phyloP scores from a whole-genome alignment of 2,329 filamentous ascomycete genomes.

The Aspergillus tubingensis region DNA sequence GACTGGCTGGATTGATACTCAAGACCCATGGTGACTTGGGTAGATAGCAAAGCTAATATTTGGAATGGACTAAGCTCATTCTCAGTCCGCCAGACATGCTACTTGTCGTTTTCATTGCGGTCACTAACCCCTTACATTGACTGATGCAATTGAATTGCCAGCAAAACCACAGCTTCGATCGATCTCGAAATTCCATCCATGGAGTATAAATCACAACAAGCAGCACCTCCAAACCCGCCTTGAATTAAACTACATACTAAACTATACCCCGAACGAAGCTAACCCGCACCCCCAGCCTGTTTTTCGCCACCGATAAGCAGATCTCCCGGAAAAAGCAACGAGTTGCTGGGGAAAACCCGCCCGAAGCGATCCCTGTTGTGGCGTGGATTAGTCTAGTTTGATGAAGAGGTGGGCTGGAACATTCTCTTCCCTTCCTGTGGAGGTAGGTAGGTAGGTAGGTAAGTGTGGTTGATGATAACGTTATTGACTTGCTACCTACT shows the following conservation, averaged over 20 bases:
- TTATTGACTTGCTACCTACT: no score
- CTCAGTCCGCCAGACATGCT: not conserved
- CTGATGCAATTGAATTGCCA: not conserved
- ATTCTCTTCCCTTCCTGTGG: constrained; percentile 8
- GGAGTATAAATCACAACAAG: not conserved
- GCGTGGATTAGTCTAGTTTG: not conserved
- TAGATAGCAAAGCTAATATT: not conserved
- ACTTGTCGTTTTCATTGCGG: not conserved
- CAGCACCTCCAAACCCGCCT: not conserved
- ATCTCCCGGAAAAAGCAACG: not conserved
- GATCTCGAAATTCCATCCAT: no score
- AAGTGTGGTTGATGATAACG: no score
- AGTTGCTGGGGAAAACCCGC: not conserved
- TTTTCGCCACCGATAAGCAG: not conserved
- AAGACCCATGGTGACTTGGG: not conserved
- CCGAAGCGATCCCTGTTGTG: not conserved
- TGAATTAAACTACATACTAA: not conserved
- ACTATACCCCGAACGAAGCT: not conserved
- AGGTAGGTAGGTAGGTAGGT: no score
- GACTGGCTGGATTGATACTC: constrained; percentile 6
- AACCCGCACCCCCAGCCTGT: not conserved
- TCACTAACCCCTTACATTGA: not conserved
- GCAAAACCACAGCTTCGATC: not conserved
- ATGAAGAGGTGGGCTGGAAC: not conserved
- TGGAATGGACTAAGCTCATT: not conserved